Base-by-base conservation (phyloP, 1,284 basidiomycete species). In the Chalciporus sp. region DNA sequence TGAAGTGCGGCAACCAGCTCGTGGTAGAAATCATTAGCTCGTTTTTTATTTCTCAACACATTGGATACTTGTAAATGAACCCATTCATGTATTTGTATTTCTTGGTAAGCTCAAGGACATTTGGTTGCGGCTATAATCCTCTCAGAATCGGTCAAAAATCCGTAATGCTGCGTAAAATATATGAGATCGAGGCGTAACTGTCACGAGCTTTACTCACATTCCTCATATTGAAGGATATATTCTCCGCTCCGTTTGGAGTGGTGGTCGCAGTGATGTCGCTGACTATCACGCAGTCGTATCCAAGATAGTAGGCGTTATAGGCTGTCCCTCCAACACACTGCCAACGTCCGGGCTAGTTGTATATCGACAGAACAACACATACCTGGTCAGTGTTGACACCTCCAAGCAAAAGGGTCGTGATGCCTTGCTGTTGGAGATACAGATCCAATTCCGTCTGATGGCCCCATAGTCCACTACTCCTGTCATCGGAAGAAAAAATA, bases 371-470 rank as follows among this genome's bases (percentile, higher is more conserved):
- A 28, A 39, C 6, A 23, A 28, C 17, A 43, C 65, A 11, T 56
- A 83, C 84, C 78, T 87, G 85, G 62, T 87, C 85, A 11, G 85
- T 73, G 63, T 87, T 88, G 12, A 88, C 85, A 17, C 85, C 86
- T 42, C 81, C 77, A 54, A 88, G 81, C 57, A 88, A 71, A 41
- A 87, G 69, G 6, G 83, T 85, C 16, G 73, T 81, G 53, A 88
- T 79, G 27, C 84, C 84, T 52, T 83, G 77, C 66, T 86, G 81
- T 58, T 81, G 73, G 35, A 88, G 74, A 61, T 82, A 86, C 26
- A 85, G 65, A 61, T 86, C 83, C 52, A 88, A 68, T 12, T 79
- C 74, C 23, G 76, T 78, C 60, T 85, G 83, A 48, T 78, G 77
- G 11, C 84, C 84, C 84, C 83, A 87, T 19, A 88, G 63, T 12